These are phyloP conservation scores for Penicillium lividum DNA, from an alignment of 495 filamentous ascomycete species.

Conservation along the genomic window DNA sequence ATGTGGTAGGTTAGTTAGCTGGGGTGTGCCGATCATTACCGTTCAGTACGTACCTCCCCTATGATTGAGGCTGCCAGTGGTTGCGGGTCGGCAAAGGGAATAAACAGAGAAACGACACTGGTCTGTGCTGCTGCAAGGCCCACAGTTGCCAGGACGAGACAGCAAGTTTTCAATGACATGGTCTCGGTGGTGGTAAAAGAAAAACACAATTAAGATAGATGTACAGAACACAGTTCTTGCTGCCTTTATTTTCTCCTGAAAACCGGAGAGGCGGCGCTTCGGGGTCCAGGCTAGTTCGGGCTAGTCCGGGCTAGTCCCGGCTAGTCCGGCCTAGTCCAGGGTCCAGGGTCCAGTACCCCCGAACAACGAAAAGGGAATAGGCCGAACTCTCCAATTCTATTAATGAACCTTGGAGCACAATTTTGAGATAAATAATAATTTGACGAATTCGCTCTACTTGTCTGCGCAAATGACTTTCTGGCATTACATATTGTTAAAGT, in stretches of 20 bases:
- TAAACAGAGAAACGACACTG: slow-evolving; percentile 35
- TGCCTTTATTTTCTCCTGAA: background rate
- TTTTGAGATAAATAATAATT: background rate
- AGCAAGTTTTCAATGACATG: slow-evolving; percentile 6
- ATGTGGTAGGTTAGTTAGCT: slow-evolving; percentile 3
- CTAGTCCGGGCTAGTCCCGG: background rate
- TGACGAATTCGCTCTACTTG: slow-evolving; percentile 17
- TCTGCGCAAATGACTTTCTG: slow-evolving; percentile 43
- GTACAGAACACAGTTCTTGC: background rate
- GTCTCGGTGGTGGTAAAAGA: background rate
- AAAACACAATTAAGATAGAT: background rate
- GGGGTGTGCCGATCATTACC: background rate
- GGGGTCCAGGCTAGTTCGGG: background rate
- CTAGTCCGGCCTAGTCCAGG: background rate
- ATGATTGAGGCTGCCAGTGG: slow-evolving; percentile 43
- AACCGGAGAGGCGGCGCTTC: background rate
- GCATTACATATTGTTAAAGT: slow-evolving; percentile 38
- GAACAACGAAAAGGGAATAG: background rate
- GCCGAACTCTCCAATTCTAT: background rate
- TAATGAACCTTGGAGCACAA: background rate
- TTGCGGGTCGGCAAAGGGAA: slow-evolving; percentile 37
- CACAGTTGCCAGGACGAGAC: slow-evolving; percentile 7
- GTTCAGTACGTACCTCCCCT: slow-evolving; percentile 22
- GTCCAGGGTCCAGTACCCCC: background rate
- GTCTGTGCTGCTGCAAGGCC: slow-evolving; percentile 32